A percentile compares a stretch with the other conserved stretches of the same genome.
These are phyloP conservation scores for Xylariaceae sp. DNA, from an alignment of 2,329 filamentous ascomycete genomes.

Conservation along the genomic window DNA sequence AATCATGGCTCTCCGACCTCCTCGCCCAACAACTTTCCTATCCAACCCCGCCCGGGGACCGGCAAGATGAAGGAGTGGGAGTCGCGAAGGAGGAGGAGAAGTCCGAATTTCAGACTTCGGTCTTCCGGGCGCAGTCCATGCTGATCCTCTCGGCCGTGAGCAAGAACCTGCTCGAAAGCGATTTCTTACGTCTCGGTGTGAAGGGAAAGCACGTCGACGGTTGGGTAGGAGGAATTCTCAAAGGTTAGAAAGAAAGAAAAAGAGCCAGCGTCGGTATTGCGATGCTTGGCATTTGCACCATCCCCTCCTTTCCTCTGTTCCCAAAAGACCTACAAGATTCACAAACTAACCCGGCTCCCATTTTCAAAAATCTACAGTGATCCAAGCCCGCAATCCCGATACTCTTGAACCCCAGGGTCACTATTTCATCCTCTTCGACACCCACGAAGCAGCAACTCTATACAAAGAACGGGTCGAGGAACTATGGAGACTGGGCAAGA, in stretches of 20 bases:
- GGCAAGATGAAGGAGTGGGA: neutral
- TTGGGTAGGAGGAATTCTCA: conserved; percentile 59
- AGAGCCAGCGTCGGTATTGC: neutral
- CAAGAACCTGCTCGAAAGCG: conserved; percentile 55
- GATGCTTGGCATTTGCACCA: neutral
- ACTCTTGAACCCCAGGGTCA: conserved; percentile 58
- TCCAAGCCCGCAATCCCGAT: conserved; percentile 57
- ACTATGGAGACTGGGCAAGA: conserved; percentile 43
- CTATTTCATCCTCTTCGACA: conserved; percentile 66
- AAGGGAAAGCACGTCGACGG: conserved; percentile 59
- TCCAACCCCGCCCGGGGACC: conserved; percentile 5
- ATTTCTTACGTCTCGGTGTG: conserved; percentile 64
- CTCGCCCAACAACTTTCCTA: conserved; percentile 7
- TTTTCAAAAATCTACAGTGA: conserved; percentile 36
- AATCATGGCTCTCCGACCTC: conserved; percentile 22
- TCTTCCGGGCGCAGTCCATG: conserved; percentile 29
- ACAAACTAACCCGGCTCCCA: neutral
- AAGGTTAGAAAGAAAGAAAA: conserved; percentile 36
- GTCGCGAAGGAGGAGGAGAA: neutral
- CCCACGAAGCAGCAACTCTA: conserved; percentile 49
- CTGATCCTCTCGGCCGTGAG: conserved; percentile 56
- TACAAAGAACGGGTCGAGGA: conserved; percentile 53
- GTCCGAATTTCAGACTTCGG: neutral
- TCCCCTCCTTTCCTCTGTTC: neutral
- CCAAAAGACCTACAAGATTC: neutral